Conservation (phyloP, 2,329 filamentous ascomycete genomes). For the Monilinia fructigena region DNA sequence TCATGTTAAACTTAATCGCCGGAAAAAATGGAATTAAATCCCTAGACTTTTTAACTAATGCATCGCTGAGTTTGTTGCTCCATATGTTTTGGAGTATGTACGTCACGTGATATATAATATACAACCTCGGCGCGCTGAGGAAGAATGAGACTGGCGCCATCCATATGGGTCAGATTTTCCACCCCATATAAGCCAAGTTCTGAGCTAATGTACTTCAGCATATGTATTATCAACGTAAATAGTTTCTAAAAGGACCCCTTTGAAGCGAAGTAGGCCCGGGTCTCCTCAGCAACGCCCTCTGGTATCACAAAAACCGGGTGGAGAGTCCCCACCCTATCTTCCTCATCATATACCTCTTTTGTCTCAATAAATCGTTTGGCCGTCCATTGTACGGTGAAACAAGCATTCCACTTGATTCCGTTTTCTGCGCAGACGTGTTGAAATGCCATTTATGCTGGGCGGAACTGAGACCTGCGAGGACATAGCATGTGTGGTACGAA, state of each 20-base stretch:
- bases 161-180: constrained; percentile 7
- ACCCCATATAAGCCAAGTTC: constrained; percentile 11
- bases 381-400: constrained; percentile 43
- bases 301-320: constrained; percentile 88
- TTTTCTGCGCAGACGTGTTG: constrained; percentile 38
- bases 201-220: constrained; percentile 3
- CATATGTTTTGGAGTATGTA: neutral
- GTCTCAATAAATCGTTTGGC: constrained; percentile 49
- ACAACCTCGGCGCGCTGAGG: neutral
- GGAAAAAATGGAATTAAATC: neutral
- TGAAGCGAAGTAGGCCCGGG: constrained; percentile 36
- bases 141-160: constrained; percentile 7
- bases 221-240: neutral
- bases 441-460: constrained; percentile 69
- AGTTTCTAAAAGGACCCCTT: constrained; percentile 35
- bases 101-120: constrained; percentile 1
- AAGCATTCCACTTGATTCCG: constrained; percentile 38
- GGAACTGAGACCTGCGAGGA: constrained; percentile 79
- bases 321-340: constrained; percentile 66
- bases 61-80: constrained; percentile 6
- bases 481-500: constrained; percentile 91
- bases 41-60: neutral
- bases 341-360: constrained; percentile 65
- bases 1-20: constrained; percentile 1
- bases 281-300: constrained; percentile 48